These are phyloP conservation scores for Pleurotus cornucopiae DNA, from an alignment of 768 basidiomycete species.

Conservation along the genomic window DNA sequence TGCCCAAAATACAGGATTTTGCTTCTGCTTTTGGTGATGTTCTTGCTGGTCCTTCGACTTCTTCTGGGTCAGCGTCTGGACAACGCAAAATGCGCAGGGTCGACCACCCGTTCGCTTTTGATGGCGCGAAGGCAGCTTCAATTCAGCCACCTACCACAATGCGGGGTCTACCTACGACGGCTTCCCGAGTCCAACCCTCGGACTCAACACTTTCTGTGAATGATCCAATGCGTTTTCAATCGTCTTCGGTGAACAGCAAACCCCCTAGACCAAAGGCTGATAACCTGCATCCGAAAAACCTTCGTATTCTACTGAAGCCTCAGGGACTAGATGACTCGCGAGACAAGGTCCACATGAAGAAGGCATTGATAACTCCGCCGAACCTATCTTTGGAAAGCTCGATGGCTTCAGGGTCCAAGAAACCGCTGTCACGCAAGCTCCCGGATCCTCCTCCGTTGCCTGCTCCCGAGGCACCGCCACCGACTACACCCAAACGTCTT, in stretches of 20 bases:
- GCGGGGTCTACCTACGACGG: neutral
- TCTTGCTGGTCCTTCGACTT: neutral
- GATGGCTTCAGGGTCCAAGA: conserved; percentile 9
- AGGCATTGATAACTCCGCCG: conserved; percentile 10
- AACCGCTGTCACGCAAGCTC: conserved; percentile 14
- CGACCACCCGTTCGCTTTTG: neutral
- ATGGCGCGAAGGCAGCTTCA: neutral
- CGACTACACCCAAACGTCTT: conserved; percentile 29
- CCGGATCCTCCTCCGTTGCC: conserved; percentile 24
- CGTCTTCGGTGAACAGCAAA: neutral
- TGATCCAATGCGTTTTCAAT: conserved; percentile 1
- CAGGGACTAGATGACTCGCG: neutral
- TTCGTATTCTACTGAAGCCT: neutral
- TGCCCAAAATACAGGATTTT: conserved; percentile 5
- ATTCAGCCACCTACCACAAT: neutral
- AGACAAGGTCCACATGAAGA: conserved; percentile 9
- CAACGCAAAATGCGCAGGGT: neutral
- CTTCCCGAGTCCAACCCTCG: neutral
- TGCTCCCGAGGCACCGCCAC: conserved; percentile 15
- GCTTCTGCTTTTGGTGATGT: conserved; percentile 7
- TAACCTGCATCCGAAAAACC: neutral
- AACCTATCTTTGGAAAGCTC: conserved; percentile 7
- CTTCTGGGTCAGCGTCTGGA: neutral
- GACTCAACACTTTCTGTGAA: neutral
- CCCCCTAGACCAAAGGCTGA: neutral